Conservation (phyloP, 495 filamentous ascomycete species). For the Daldinia loculata region DNA sequence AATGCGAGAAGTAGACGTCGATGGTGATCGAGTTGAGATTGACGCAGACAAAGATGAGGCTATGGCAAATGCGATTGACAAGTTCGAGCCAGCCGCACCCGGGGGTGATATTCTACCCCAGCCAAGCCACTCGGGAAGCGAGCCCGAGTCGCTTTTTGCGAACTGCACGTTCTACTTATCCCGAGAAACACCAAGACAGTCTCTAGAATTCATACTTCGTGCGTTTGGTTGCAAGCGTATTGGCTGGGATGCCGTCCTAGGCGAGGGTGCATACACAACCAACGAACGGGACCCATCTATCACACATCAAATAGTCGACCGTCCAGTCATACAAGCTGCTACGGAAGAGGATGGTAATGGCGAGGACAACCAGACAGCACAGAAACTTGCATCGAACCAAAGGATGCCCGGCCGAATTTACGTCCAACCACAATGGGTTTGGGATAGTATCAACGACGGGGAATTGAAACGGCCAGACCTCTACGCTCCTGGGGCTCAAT, state of each 20-base stretch:
- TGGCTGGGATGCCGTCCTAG: conserved; percentile 89
- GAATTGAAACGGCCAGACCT: conserved; percentile 86
- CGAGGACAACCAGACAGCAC: conserved; percentile 64
- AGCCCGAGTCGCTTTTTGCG: conserved; percentile 76
- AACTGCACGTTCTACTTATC: conserved; percentile 92
- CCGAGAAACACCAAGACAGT: conserved; percentile 87
- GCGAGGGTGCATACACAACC: conserved; percentile 90
- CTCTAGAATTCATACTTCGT: conserved; percentile 92
- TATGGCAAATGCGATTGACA: conserved; percentile 78
- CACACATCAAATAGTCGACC: conserved; percentile 95
- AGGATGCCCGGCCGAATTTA: conserved; percentile 90
- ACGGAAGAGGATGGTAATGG: conserved; percentile 65
- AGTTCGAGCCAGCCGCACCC: conserved; percentile 78
- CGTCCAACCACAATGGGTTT: conserved; percentile 97
- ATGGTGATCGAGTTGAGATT: conserved; percentile 56
- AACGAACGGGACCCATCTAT: conserved; percentile 86
- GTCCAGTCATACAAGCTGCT: conserved; percentile 71
- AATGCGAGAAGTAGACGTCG: conserved; percentile 56
- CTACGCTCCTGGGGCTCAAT: conserved; percentile 85
- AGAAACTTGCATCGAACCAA: conserved; percentile 62
- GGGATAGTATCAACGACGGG: conserved; percentile 93
- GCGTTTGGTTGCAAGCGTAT: conserved; percentile 96
- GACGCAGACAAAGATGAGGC: conserved; percentile 61
- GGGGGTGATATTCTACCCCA: conserved; percentile 89
- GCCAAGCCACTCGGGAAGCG: conserved; percentile 67